Evolutionary conservation across 352 stramenopile species (phyloP).

Genomic region (Pythium pyrilobum): DNA sequence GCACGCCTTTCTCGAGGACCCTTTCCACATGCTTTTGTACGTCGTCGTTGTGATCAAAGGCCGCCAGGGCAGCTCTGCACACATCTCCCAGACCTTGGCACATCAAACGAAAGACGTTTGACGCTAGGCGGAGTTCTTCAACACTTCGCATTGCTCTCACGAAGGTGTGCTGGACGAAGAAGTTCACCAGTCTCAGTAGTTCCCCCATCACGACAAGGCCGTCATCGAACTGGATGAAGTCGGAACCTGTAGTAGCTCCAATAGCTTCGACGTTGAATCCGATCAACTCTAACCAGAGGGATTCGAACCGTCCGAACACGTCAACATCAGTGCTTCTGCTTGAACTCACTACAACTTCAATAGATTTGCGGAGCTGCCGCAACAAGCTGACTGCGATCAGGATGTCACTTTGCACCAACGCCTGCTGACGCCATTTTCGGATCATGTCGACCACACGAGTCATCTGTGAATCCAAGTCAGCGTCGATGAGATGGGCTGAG

Average conservation of each 20-base stretch:
- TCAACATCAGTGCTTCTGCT: background rate
- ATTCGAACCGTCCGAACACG: background rate
- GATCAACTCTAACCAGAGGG: constrained; percentile 12
- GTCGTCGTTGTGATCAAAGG: background rate
- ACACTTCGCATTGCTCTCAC: background rate
- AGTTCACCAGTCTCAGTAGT: constrained; percentile 8
- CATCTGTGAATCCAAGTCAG: constrained; percentile 3
- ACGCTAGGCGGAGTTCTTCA: background rate
- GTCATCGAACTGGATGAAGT: too few relatives aligned
- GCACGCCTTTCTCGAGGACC: too few relatives aligned
- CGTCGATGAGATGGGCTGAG: constrained; percentile 3
- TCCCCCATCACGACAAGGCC: too few relatives aligned
- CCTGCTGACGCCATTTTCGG: background rate
- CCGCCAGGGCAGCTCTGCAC: background rate
- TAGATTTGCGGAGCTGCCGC: constrained; percentile 2
- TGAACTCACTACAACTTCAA: constrained; percentile 7
- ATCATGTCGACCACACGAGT: constrained; percentile 1
- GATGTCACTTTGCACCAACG: constrained; percentile 4
- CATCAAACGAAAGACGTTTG: background rate
- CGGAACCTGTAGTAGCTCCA: too few relatives aligned
- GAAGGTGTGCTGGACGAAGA: constrained; percentile 13
- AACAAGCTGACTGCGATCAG: constrained; percentile 8
- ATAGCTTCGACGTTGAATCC: background rate
- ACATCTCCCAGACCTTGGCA: background rate
- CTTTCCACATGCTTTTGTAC: too few relatives aligned